A percentile compares a stretch with the other conserved stretches of the same genome.
Evolutionary conservation across 2,329 filamentous ascomycete genomes (phyloP).

Genomic region (Xylaria sp.): DNA sequence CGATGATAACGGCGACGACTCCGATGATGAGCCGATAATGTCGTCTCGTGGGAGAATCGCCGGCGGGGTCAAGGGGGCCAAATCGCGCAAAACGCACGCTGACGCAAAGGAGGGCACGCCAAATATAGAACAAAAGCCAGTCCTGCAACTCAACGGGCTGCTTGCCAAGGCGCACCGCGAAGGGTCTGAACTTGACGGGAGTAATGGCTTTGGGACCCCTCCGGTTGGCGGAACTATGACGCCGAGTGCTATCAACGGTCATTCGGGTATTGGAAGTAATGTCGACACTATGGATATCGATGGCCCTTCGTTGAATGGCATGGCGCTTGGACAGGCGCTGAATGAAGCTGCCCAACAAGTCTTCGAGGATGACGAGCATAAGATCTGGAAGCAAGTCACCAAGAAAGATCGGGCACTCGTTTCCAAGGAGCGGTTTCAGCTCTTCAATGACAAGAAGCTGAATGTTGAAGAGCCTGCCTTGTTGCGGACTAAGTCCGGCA

Average conservation of each 20-base stretch:
- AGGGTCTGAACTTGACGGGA: slow-evolving; percentile 83
- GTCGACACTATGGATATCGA: slow-evolving; percentile 88
- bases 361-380: slow-evolving; percentile 92
- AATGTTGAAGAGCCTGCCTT: slow-evolving; percentile 88
- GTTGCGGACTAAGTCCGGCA: slow-evolving; percentile 80
- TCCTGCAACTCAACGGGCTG: slow-evolving; percentile 67
- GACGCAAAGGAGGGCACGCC: slow-evolving; percentile 81
- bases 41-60: slow-evolving; percentile 91
- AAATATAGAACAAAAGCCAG: slow-evolving; percentile 72
- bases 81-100: slow-evolving; percentile 72
- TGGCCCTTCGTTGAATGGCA: slow-evolving; percentile 68
- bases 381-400: slow-evolving; percentile 98
- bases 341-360: slow-evolving; percentile 72
- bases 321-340: slow-evolving; percentile 65
- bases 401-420: slow-evolving; percentile 91
- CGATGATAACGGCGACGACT: slow-evolving; percentile 83
- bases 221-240: slow-evolving; percentile 75
- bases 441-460: slow-evolving; percentile 84
- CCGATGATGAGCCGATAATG: slow-evolving; percentile 98
- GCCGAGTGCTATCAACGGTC: slow-evolving; percentile 70
- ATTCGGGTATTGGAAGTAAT: slow-evolving; percentile 70
- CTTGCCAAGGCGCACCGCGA: slow-evolving; percentile 61
- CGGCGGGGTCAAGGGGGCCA: slow-evolving; percentile 76
- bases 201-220: slow-evolving; percentile 85
- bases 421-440: slow-evolving; percentile 80